Evolutionary conservation across 2,329 filamentous ascomycete species (phyloP), one percentile per base, ranked within the genome.

Genomic region (Penicillium paneum): DNA sequence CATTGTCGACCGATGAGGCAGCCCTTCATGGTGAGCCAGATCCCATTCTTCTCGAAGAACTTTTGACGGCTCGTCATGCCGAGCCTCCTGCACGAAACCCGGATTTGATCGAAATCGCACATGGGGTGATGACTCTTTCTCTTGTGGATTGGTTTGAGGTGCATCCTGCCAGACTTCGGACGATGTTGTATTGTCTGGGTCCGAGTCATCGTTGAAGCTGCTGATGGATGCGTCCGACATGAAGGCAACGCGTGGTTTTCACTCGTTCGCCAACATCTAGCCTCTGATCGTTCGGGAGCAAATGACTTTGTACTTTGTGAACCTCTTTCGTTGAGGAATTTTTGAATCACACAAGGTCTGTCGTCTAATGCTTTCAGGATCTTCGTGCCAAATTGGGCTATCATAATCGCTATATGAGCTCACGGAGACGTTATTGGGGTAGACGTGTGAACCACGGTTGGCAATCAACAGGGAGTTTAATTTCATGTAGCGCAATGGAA

Each of bases 61-160:
- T 24, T 59, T 42, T 1, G 41, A 24, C 17, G 63, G 45, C 6
- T 36, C 15, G 34, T 47, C 24, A 17, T 48, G 61, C 10, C 41
- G 38, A 11, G 29, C 49, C 39, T 49, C 35, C 8, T 46, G 43
- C 10, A 38, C 19, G 17, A 40, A 47, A 11, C 5, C 47, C 24
- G 35, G 24, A 8, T 51, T 51, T 13, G 62, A 63, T 34, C 60
- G 55, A 41, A 64, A 66, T 26, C 53, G 61, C 8, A 66, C 56
- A 3, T 56, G 58, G 3, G 45, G 49, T 5, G 45, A 10, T 26
- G 43, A n/a, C 11, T 42, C 15, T 1, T 46, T 35, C 32, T 58
- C 54, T 40, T 49, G 26, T 8, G 26, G 52, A 5, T 15, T 50
- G 15, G 12, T 44, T n/a, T 54, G 52, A 5, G 52, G 38, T 21